These are phyloP conservation scores for Tulasnella sp. DNA, from an alignment of 768 basidiomycete species.

Conservation along the genomic window DNA sequence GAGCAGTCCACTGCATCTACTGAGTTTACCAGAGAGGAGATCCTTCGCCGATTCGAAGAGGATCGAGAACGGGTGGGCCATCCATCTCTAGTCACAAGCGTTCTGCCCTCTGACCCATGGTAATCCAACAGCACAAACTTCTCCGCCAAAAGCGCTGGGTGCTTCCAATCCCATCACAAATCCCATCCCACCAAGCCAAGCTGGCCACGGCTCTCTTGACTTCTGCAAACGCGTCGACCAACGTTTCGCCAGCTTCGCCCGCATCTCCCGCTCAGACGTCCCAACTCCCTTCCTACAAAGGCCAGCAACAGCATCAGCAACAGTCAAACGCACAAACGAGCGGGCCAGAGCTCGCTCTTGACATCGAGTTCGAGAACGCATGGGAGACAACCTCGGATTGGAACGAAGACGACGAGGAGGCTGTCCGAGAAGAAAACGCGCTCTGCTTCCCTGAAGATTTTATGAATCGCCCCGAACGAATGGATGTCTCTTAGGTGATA, in stretches of 20 bases:
- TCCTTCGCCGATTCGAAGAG: constrained; percentile 86
- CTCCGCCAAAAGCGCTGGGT: constrained; percentile 84
- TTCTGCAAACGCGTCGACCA: constrained; percentile 6
- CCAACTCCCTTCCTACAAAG: constrained; percentile 4
- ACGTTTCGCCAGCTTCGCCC: constrained; percentile 20
- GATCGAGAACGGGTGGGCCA: constrained; percentile 71
- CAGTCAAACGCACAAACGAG: not conserved
- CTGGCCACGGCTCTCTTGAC: constrained; percentile 23
- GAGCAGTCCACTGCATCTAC: constrained; percentile 38
- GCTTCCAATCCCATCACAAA: constrained; percentile 38
- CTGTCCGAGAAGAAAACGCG: constrained; percentile 67
- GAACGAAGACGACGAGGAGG: constrained; percentile 87
- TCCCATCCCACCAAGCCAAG: constrained; percentile 28
- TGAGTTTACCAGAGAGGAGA: constrained; percentile 63
- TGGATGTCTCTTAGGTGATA: constrained; percentile 8
- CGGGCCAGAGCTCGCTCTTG: constrained; percentile 61
- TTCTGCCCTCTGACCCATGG: not conserved
- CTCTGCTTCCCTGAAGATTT: constrained; percentile 55
- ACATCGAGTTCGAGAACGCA: constrained; percentile 86
- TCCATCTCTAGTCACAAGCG: not conserved
- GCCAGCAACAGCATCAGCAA: not conserved
- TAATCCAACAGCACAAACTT: constrained; percentile 66
- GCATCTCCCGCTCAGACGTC: constrained; percentile 9
- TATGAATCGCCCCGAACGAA: not conserved
- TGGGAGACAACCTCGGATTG: constrained; percentile 91